Base-by-base conservation (phyloP, 768 basidiomycete species). In the Phlegmacium glaucopus region DNA sequence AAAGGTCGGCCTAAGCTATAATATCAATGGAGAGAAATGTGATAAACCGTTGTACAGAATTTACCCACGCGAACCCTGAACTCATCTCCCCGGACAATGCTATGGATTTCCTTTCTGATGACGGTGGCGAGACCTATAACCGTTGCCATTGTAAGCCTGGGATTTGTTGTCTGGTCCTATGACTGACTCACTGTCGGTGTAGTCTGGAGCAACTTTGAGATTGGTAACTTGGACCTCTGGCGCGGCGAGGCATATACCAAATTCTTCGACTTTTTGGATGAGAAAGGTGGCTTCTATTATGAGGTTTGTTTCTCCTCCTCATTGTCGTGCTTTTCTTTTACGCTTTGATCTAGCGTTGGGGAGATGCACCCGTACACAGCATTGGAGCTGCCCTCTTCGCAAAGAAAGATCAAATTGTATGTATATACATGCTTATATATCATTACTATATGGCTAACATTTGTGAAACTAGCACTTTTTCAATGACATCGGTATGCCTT, bases 191-290 rank as follows among this genome's bases (percentile, higher is more conserved):
- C 22, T 11, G 27, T 47, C 17, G 13, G 18, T 27, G 9, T 45
- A 90, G 89, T 90, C 72, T 94, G 91, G 91, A 89, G 84, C 55
- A 96, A 94, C 65, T 95, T 95, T 57, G 93, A 95, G 63, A 95
- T 96, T 49, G 93, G 76, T 5, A 77, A 83, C 58, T 75, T 94
- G 50, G 83, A 89, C 50, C 79, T 94, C 50, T 94, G 90, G 90
- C 75, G 92, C 55, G 69, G 83, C 11, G 84, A 93, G 50, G 83
- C 85, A 3, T 96, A 96, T 62, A 72, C 70, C 48, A 80, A 85
- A 54, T 95, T 82, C 72, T 95, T 94, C 55, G 84, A 92, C 37
- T 80, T 79, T 62, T 72, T 95, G 15, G 93, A 95, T 45, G 60
- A 76, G 45, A 73, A 75, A 36, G 93, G 93, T 45, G 92, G 92